phyloP scores from a whole-genome alignment of 352 stramenopile genomes.

The Globisporangium iwayamae region DNA sequence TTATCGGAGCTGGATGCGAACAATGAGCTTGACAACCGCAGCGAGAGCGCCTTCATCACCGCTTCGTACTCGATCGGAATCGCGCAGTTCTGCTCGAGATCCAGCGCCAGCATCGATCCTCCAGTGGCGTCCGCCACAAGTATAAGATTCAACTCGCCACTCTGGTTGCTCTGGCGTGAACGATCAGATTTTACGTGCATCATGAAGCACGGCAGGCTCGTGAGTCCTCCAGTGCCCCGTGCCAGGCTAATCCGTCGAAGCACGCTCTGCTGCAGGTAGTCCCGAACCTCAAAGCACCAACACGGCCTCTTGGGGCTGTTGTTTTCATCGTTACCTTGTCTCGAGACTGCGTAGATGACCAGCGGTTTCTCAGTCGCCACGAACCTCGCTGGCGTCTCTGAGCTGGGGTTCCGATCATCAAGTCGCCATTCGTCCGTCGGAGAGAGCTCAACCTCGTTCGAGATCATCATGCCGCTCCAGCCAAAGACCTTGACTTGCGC shows the following conservation, averaged over 20 bases:
- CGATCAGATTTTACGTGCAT: not conserved
- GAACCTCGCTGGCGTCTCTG: conserved; percentile 1
- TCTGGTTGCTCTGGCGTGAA: not conserved
- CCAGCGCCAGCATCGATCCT: conserved; percentile 21
- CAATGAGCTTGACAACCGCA: not conserved
- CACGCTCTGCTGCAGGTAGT: conserved; percentile 26
- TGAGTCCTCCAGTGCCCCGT: not conserved
- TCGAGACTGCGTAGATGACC: conserved; percentile 15
- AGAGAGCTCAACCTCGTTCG: conserved; percentile 20
- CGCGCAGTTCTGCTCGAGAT: conserved; percentile 15
- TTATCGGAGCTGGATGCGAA: not conserved
- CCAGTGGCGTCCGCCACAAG: conserved; percentile 24
- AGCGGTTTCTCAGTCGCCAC: conserved; percentile 2
- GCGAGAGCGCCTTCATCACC: not conserved
- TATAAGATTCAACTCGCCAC: conserved; percentile 12
- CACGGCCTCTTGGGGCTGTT: not conserved
- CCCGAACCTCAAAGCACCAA: conserved; percentile 41
- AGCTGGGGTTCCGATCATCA: not conserved
- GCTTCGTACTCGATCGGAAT: conserved; percentile 18
- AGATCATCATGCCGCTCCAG: conserved; percentile 21
- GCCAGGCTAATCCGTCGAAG: conserved; percentile 27
- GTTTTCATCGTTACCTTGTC: not conserved
- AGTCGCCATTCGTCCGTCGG: conserved; percentile 38
- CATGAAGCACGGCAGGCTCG: conserved; percentile 9
- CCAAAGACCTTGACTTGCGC: conserved; percentile 34